Conservation (phyloP, 495 filamentous ascomycete genomes). For the Aspergillus diversus region DNA sequence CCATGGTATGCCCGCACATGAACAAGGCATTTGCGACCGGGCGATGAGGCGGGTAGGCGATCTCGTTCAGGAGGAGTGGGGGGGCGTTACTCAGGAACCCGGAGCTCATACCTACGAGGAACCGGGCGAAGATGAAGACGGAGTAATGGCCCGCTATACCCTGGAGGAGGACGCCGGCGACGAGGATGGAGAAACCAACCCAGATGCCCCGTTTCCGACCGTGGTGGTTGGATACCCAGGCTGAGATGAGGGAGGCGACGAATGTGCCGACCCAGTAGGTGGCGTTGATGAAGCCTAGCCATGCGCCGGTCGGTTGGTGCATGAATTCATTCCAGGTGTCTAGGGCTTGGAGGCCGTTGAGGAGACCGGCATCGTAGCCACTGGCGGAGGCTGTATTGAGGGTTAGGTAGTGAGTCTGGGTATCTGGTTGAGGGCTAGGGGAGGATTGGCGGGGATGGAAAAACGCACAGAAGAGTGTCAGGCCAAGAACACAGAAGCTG, state of each 20-base stretch:
- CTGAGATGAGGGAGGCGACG: neutral
- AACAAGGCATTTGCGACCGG: conserved; percentile 63
- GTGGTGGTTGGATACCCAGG: conserved; percentile 5
- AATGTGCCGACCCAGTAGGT: conserved; percentile 25
- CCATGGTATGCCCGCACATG: conserved; percentile 66
- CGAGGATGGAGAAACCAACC: conserved; percentile 61
- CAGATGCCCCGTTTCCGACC: conserved; percentile 46
- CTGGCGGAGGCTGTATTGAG: conserved; percentile 11
- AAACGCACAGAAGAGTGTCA: conserved; percentile 9
- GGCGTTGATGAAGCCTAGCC: conserved; percentile 29
- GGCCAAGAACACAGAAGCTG: conserved; percentile 4
- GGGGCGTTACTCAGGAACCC: conserved; percentile 60
- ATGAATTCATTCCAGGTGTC: conserved; percentile 26
- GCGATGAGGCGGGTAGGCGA: conserved; percentile 65
- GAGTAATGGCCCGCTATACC: conserved; percentile 45
- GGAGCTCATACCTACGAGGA: conserved; percentile 62
- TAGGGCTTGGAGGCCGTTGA: conserved; percentile 30
- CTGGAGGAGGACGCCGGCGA: conserved; percentile 61
- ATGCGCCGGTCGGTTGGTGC: conserved; percentile 21
- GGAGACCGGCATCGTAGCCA: conserved; percentile 29
- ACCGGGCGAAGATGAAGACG: conserved; percentile 63
- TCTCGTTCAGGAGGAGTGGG: conserved; percentile 64
- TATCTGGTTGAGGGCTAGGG: neutral
- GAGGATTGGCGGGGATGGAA: neutral
- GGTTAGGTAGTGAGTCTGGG: neutral